Evolutionary conservation across 164 flowering plant species (phyloP).

Genomic region (Cinnamomum micranthum): DNA sequence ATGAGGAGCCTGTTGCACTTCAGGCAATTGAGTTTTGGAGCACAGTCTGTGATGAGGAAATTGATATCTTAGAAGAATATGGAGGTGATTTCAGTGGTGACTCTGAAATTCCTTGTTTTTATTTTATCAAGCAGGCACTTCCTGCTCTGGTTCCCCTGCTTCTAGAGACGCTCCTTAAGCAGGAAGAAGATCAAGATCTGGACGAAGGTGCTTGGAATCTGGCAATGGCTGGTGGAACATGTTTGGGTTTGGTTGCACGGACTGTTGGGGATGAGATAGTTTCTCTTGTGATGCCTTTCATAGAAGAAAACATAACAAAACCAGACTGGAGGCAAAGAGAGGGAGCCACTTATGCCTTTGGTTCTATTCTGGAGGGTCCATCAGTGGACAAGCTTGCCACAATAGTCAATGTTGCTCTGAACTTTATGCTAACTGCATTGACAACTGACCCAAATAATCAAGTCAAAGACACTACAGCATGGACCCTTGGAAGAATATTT

Average conservation of each 20-base stretch:
- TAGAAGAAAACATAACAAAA: constrained; percentile 54
- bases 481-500: constrained; percentile 66
- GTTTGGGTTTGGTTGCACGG: constrained; percentile 61
- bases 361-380: constrained; percentile 64
- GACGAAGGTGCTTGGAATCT: constrained; percentile 72
- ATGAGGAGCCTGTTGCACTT: constrained; percentile 65
- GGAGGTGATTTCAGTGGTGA: constrained; percentile 55
- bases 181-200: constrained; percentile 66
- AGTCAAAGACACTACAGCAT: constrained; percentile 67
- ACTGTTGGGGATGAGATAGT: constrained; percentile 69
- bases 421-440: constrained; percentile 58
- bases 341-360: constrained; percentile 70
- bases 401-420: constrained; percentile 48
- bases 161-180: constrained; percentile 58
- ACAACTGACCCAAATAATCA: constrained; percentile 54
- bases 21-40: constrained; percentile 76
- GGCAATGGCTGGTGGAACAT: constrained; percentile 75
- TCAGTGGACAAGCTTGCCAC: constrained; percentile 52
- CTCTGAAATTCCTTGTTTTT: constrained; percentile 53
- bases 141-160: constrained; percentile 56
- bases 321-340: constrained; percentile 75
- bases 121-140: constrained; percentile 66
- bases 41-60: constrained; percentile 60
- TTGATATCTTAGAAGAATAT: constrained; percentile 58
- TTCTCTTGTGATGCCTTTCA: constrained; percentile 60